Percentiles rank a stretch among this genome's conserved stretches.
These are phyloP conservation scores for Marasmius oreades DNA, from an alignment of 1,284 basidiomycete genomes.

Conservation along the genomic window DNA sequence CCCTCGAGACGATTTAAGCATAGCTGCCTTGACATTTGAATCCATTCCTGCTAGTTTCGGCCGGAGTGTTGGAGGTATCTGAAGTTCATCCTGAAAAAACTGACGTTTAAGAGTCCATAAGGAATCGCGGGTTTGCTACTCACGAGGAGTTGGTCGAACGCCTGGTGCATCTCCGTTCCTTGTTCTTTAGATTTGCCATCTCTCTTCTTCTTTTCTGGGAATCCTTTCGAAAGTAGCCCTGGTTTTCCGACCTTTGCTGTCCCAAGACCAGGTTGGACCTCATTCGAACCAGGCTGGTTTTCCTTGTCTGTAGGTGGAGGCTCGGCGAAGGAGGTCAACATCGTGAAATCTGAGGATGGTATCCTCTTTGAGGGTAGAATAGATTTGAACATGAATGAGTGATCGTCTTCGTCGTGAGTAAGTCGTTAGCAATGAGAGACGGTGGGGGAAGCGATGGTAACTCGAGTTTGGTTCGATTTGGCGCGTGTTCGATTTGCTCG, in stretches of 20 bases:
- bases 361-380: constrained; percentile 65
- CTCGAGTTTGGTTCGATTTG: not conserved
- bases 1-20: constrained; percentile 80
- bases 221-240: constrained; percentile 25
- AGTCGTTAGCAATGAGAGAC: not conserved
- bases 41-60: constrained; percentile 79
- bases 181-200: constrained; percentile 35
- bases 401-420: not conserved
- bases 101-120: not conserved
- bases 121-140: constrained; percentile 22
- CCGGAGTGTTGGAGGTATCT: constrained; percentile 75
- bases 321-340: constrained; percentile 55
- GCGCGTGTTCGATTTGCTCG: not conserved
- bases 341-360: constrained; percentile 64
- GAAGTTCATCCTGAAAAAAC: constrained; percentile 67
- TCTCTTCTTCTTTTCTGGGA: constrained; percentile 39
- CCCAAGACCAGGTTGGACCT: constrained; percentile 13
- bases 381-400: constrained; percentile 62
- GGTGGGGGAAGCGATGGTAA: not conserved
- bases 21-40: constrained; percentile 81
- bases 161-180: constrained; percentile 47
- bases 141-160: constrained; percentile 73
- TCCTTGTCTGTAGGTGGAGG: constrained; percentile 54
- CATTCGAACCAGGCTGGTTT: constrained; percentile 44
- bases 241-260: constrained; percentile 21